Conservation (phyloP, 1,284 basidiomycete species). For the Dichomitus squalens region DNA sequence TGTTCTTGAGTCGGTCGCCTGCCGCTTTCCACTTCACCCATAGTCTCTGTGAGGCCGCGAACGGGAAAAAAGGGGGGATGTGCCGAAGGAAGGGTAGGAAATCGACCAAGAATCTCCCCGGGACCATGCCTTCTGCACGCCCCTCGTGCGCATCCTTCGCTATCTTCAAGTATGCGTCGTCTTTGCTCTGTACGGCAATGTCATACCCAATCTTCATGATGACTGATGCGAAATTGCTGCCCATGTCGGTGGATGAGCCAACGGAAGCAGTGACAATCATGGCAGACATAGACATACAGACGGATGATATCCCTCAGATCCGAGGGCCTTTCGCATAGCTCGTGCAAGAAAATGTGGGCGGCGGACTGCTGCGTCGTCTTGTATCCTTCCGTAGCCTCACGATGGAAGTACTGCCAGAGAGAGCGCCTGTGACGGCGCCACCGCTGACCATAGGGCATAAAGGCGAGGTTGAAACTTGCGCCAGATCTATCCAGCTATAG, state of each 20-base stretch:
- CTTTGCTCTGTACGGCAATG: slow-evolving; percentile 5
- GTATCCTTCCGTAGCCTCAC: not conserved
- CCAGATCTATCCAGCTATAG: not conserved
- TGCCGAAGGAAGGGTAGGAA: slow-evolving; percentile 12
- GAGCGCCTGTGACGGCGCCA: slow-evolving; percentile 7
- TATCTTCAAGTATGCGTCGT: slow-evolving; percentile 10
- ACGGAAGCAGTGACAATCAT: no score
- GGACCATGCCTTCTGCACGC: not conserved
- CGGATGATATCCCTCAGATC: slow-evolving; percentile 1
- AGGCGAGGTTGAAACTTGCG: not conserved
- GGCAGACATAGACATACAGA: slow-evolving; percentile 1
- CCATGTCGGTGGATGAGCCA: not conserved
- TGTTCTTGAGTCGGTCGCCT: not conserved
- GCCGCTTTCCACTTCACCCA: slow-evolving; percentile 5
- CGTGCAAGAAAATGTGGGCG: slow-evolving; percentile 5
- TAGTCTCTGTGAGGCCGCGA: slow-evolving; percentile 7
- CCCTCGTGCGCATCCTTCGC: slow-evolving; percentile 11
- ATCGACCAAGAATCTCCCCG: slow-evolving; percentile 12
- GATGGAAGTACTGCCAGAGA: slow-evolving; percentile 17
- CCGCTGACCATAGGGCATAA: slow-evolving; percentile 9
- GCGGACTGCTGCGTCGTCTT: not conserved
- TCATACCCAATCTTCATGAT: slow-evolving; percentile 20
- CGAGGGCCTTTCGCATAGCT: slow-evolving; percentile 2
- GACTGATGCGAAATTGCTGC: slow-evolving; percentile 1
- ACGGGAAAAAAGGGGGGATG: slow-evolving; percentile 16